These are phyloP conservation scores for Erythrobasidium hasegawianum DNA, from an alignment of 1,284 basidiomycete species.

Conservation along the genomic window DNA sequence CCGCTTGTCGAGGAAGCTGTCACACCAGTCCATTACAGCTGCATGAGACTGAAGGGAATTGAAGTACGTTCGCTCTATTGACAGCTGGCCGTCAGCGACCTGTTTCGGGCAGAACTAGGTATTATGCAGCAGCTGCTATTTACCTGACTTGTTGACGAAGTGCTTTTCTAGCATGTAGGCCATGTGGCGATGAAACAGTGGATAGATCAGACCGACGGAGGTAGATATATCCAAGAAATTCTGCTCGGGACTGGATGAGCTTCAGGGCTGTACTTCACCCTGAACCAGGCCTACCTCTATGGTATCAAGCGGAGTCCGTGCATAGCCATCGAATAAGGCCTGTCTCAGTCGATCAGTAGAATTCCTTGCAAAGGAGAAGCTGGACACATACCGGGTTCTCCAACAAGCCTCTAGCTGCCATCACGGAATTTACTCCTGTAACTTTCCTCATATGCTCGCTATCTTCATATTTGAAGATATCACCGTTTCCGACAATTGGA, in stretches of 20 bases:
- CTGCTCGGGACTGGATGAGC: slow-evolving; percentile 31
- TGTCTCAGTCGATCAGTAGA: slow-evolving; percentile 38
- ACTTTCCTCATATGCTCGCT: slow-evolving; percentile 52
- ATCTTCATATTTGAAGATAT: slow-evolving; percentile 56
- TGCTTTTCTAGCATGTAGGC: slow-evolving; percentile 58
- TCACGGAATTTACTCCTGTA: slow-evolving; percentile 57
- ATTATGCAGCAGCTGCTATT: background rate
- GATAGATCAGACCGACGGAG: slow-evolving; percentile 55
- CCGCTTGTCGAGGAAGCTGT: background rate
- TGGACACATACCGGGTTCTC: slow-evolving; percentile 55
- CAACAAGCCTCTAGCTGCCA: slow-evolving; percentile 60
- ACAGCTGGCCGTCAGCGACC: background rate
- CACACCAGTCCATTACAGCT: slow-evolving; percentile 52
- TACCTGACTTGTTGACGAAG: slow-evolving; percentile 46
- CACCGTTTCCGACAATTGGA: slow-evolving; percentile 59
- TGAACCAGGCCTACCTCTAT: slow-evolving; percentile 48
- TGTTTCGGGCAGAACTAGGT: background rate
- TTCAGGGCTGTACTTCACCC: background rate
- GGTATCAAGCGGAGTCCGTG: slow-evolving; percentile 54
- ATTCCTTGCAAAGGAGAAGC: slow-evolving; percentile 8
- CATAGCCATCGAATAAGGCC: slow-evolving; percentile 57
- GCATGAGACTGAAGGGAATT: slow-evolving; percentile 54
- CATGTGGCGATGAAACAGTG: slow-evolving; percentile 56
- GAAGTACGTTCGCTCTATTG: slow-evolving; percentile 54
- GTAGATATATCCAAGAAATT: slow-evolving; percentile 54